These are phyloP conservation scores for Xylaria palmicola DNA, from an alignment of 495 filamentous ascomycete species.

Conservation along the genomic window DNA sequence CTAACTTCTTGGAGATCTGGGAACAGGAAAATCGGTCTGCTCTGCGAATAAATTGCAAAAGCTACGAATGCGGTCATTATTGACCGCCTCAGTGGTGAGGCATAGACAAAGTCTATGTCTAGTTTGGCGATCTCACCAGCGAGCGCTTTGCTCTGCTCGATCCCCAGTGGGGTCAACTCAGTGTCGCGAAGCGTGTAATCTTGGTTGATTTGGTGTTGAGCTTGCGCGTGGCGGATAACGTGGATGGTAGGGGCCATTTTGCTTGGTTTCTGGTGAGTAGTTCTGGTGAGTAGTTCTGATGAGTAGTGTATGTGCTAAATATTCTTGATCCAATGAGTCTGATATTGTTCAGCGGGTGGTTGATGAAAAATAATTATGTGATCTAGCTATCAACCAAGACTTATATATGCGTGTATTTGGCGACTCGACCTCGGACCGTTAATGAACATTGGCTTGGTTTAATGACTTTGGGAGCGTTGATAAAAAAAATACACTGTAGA, in stretches of 20 bases:
- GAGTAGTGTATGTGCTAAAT: no score
- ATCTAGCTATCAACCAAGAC: no score
- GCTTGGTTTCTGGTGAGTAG: no score
- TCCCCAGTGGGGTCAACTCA: background rate
- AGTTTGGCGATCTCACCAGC: background rate
- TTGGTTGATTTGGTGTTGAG: conserved; percentile 4
- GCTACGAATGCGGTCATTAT: background rate
- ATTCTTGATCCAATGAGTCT: no score
- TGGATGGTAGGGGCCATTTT: background rate
- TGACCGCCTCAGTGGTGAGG: background rate
- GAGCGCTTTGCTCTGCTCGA: background rate
- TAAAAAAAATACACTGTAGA: no score
- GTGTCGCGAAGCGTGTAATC: background rate
- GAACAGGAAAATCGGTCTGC: background rate
- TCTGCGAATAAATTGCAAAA: background rate
- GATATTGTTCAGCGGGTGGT: no score
- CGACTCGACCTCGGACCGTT: no score
- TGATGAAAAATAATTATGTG: no score
- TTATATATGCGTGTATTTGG: no score
- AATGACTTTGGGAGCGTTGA: no score
- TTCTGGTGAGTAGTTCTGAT: no score
- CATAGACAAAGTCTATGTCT: background rate
- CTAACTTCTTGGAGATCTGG: background rate
- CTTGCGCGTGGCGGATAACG: conserved; percentile 5
- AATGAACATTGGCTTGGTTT: no score